Evolutionary conservation across 2,329 filamentous ascomycete genomes (phyloP).

Genomic region (Penicillium janthinellum): DNA sequence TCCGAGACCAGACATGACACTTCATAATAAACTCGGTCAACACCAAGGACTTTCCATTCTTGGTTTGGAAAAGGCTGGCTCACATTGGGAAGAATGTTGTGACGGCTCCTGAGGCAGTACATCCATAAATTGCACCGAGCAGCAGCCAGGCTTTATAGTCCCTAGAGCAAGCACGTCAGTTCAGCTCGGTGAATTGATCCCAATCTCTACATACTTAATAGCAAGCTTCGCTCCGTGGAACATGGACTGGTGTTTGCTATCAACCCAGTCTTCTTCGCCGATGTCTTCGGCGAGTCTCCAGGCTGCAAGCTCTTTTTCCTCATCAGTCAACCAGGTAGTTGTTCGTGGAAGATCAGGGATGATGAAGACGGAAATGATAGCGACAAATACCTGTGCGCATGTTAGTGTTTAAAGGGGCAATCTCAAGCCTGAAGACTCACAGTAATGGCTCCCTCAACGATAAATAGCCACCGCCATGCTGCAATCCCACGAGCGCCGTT

Average conservation of each 20-base stretch:
- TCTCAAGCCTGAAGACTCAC: neutral
- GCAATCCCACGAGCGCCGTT: constrained; percentile 8
- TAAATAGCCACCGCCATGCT: constrained; percentile 13
- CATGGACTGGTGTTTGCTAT: constrained; percentile 17
- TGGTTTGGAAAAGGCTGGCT: neutral
- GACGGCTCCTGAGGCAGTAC: constrained; percentile 19
- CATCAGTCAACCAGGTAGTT: constrained; percentile 41
- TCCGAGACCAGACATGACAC: constrained; percentile 21
- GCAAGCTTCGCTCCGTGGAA: constrained; percentile 20
- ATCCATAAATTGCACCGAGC: constrained; percentile 20
- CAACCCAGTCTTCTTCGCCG: constrained; percentile 12
- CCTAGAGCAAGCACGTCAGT: neutral
- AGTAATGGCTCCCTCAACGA: constrained; percentile 35
- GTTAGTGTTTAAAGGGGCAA: neutral
- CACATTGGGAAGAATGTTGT: constrained; percentile 24
- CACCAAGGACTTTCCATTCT: neutral
- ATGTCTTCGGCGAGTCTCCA: constrained; percentile 42
- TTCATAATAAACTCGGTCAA: neutral
- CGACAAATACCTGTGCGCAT: constrained; percentile 37
- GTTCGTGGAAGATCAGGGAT: constrained; percentile 46
- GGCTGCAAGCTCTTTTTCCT: constrained; percentile 43
- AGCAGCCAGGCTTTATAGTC: constrained; percentile 20
- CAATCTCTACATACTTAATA: constrained; percentile 9
- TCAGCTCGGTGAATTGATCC: neutral
- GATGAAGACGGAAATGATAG: constrained; percentile 34